Percentiles rank a stretch among this genome's conserved stretches.
Evolutionary conservation across 805 yeast genomes (phyloP).

Genomic region (Metschnikowia koreensis): DNA sequence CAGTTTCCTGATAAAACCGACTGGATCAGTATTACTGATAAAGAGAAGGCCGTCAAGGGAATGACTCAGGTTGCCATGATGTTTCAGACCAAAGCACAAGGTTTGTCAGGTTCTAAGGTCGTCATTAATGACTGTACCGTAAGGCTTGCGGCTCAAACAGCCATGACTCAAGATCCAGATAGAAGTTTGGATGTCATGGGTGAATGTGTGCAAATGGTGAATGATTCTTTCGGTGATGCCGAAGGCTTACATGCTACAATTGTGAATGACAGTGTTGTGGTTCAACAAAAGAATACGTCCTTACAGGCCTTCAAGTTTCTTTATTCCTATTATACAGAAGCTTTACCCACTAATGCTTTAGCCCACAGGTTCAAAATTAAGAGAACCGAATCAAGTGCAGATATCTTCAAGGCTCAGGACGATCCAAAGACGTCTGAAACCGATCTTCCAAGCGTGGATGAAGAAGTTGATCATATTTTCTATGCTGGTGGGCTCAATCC

Average conservation of each 20-base stretch:
- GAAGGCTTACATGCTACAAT: slow-evolving; percentile 69
- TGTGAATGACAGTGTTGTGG: slow-evolving; percentile 64
- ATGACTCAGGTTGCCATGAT: slow-evolving; percentile 54
- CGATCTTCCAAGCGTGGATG: slow-evolving; percentile 8
- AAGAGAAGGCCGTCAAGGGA: slow-evolving; percentile 50
- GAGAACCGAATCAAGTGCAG: slow-evolving; percentile 15
- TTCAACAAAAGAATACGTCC: slow-evolving; percentile 63
- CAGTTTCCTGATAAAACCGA: slow-evolving; percentile 47
- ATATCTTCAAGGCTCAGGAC: slow-evolving; percentile 1
- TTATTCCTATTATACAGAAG: slow-evolving; percentile 33
- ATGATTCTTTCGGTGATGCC: slow-evolving; percentile 59
- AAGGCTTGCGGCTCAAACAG: slow-evolving; percentile 70
- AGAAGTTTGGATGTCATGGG: slow-evolving; percentile 72
- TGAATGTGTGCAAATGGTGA: slow-evolving; percentile 80
- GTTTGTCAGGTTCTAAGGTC: slow-evolving; percentile 75
- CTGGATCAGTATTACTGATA: slow-evolving; percentile 66
- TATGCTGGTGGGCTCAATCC: slow-evolving; percentile 67
- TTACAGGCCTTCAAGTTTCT: slow-evolving; percentile 56
- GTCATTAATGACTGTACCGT: slow-evolving; percentile 75
- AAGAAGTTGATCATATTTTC: slow-evolving; percentile 25
- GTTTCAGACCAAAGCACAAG: slow-evolving; percentile 61
- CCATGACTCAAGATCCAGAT: slow-evolving; percentile 57
- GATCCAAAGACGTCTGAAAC: slow-evolving; percentile 3
- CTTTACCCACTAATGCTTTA: slow-evolving; percentile 18
- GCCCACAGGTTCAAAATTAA: slow-evolving; percentile 27